These are phyloP conservation scores for Zygosaccharomyces pseudobailii DNA, from an alignment of 1,139 yeast species.

Conservation along the genomic window DNA sequence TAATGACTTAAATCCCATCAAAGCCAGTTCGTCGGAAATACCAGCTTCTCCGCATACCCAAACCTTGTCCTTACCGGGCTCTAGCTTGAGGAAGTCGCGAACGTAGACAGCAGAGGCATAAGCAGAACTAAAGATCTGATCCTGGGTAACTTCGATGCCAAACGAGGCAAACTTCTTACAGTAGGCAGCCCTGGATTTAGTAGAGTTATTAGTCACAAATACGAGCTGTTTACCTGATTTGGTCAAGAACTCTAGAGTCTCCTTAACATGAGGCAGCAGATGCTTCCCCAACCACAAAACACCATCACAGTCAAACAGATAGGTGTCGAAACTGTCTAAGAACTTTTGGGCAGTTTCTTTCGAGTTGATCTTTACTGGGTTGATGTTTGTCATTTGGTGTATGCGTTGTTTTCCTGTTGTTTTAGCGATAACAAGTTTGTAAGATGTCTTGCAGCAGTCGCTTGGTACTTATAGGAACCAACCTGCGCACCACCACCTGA, in stretches of 20 bases:
- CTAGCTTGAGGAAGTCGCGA: slow-evolving; percentile 63
- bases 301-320: slow-evolving; percentile 91
- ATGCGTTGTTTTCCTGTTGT: no score
- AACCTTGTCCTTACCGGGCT: slow-evolving; percentile 65
- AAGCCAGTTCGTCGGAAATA: slow-evolving; percentile 63
- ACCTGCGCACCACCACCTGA: slow-evolving; percentile 2
- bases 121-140: slow-evolving; percentile 85
- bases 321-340: slow-evolving; percentile 65
- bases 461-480: neutral
- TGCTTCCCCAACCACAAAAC: slow-evolving; percentile 85
- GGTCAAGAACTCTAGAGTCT: slow-evolving; percentile 56
- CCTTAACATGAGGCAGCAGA: slow-evolving; percentile 65
- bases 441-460: neutral
- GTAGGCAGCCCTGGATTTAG: slow-evolving; percentile 79
- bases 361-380: slow-evolving; percentile 42
- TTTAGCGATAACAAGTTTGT: neutral
- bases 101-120: slow-evolving; percentile 88
- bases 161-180: slow-evolving; percentile 67
- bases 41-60: slow-evolving; percentile 88
- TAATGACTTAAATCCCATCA: slow-evolving; percentile 60
- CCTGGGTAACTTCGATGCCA: slow-evolving; percentile 62
- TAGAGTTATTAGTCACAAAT: slow-evolving; percentile 93
- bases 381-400: slow-evolving; percentile 20
- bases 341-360: slow-evolving; percentile 49
- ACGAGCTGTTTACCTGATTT: slow-evolving; percentile 56